Conservation (phyloP, 2,329 filamentous ascomycete genomes). For the Botryosphaeria dothidea region DNA sequence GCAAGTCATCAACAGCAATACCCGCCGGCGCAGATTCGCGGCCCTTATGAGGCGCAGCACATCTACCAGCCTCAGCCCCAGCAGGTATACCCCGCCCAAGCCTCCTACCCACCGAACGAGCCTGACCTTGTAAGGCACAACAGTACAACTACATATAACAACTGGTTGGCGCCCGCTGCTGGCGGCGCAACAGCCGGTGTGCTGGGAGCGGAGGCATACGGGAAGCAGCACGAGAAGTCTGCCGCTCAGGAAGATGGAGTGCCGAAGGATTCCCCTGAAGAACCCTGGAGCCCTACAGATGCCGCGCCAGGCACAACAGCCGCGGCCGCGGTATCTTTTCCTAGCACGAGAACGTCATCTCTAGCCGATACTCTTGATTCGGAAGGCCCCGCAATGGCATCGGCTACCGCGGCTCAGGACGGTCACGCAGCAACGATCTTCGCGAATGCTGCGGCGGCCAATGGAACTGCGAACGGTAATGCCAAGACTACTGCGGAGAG, state of each 20-base stretch:
- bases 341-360: constrained; percentile 5
- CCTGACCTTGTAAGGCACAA: constrained; percentile 31
- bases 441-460: constrained; percentile 1
- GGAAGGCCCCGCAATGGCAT: neutral
- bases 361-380: constrained; percentile 7
- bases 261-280: neutral
- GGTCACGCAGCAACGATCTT: neutral
- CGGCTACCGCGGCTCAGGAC: neutral
- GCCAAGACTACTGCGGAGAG: constrained; percentile 22
- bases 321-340: constrained; percentile 1
- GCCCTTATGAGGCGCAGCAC: constrained; percentile 21
- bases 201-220: constrained; percentile 37
- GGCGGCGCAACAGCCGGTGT: constrained; percentile 45
- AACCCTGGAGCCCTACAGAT: constrained; percentile 2
- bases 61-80: constrained; percentile 7
- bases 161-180: constrained; percentile 57
- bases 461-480: constrained; percentile 1
- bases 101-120: constrained; percentile 11
- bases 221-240: constrained; percentile 28
- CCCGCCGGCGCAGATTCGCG: constrained; percentile 21
- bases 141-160: constrained; percentile 49
- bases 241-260: constrained; percentile 21
- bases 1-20: constrained; percentile 18
- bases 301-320: neutral
- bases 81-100: constrained; percentile 21